Evolutionary conservation across 1,139 yeast genomes (phyloP).

Genomic region (Hanseniaspora gamundiae): DNA sequence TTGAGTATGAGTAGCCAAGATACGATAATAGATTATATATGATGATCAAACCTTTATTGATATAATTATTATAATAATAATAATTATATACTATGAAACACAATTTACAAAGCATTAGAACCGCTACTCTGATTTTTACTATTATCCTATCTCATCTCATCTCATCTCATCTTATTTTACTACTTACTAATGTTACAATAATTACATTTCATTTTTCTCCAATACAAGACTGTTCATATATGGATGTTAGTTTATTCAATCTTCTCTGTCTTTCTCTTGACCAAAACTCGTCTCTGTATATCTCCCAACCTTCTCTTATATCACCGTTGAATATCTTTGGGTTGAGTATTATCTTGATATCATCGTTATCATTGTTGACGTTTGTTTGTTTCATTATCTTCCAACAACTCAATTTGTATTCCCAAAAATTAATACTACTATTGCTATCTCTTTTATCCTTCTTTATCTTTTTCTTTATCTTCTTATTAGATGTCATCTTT

Average conservation of each 20-base stretch:
- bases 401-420: conserved; percentile 7
- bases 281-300: conserved; percentile 91
- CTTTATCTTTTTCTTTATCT: neutral
- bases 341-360: conserved; percentile 58
- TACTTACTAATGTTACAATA: too few species aligned
- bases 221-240: conserved; percentile 10
- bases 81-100: neutral
- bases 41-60: neutral
- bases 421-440: conserved; percentile 5
- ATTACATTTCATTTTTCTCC: too few species aligned
- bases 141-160: neutral
- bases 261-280: conserved; percentile 68
- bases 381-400: conserved; percentile 6
- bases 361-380: conserved; percentile 17
- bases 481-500: too few species aligned
- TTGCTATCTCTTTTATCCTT: neutral
- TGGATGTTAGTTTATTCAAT: conserved; percentile 34
- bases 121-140: conserved; percentile 8
- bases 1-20: too few species aligned
- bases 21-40: too few species aligned
- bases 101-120: conserved; percentile 7
- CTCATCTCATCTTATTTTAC: neutral
- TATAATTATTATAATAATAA: neutral
- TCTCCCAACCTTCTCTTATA: conserved; percentile 89
- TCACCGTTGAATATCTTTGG: conserved; percentile 76